Percentiles rank a stretch among this genome's conserved stretches.
phyloP scores from a whole-genome alignment of 1,139 yeast genomes.

The Nadsonia starkeyi-henricii region DNA sequence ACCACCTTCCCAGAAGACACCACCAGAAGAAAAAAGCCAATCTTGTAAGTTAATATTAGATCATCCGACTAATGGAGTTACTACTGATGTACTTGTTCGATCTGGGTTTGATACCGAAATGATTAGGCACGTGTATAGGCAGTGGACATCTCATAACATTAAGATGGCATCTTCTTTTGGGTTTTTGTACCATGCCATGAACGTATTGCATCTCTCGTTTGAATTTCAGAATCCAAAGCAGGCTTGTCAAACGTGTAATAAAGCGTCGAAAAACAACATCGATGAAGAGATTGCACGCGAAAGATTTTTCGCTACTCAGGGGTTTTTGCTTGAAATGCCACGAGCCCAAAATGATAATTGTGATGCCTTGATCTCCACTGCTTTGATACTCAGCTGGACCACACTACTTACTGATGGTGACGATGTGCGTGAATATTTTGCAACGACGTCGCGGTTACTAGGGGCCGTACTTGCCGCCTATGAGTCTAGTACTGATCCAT shows the following conservation, averaged over 20 bases:
- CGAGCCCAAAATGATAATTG: constrained; percentile 13
- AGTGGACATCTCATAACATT: constrained; percentile 14
- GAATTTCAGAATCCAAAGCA: too few relatives aligned
- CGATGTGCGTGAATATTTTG: constrained; percentile 17
- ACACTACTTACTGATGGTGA: constrained; percentile 19
- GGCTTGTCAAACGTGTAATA: too few relatives aligned
- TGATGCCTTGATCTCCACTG: constrained; percentile 18
- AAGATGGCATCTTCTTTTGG: constrained; percentile 20
- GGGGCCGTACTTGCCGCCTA: constrained; percentile 16
- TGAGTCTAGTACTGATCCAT: not conserved
- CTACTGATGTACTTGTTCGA: constrained; percentile 5
- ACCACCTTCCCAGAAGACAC: too few relatives aligned
- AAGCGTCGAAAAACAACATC: too few relatives aligned
- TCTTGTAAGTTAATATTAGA: too few relatives aligned
- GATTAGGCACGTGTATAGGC: constrained; percentile 17
- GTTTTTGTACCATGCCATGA: constrained; percentile 8
- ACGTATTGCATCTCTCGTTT: not conserved
- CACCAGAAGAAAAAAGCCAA: too few relatives aligned
- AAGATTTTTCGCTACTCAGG: constrained; percentile 17
- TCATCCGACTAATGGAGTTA: too few relatives aligned
- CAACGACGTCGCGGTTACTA: constrained; percentile 18
- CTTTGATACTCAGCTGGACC: constrained; percentile 22
- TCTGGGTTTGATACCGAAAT: constrained; percentile 22
- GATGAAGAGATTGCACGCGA: not conserved
- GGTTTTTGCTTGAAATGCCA: constrained; percentile 15